Evolutionary conservation across 306 rosid genomes (phyloP), one percentile per base, ranked within the genome.

Genomic region (Senna tora): DNA sequence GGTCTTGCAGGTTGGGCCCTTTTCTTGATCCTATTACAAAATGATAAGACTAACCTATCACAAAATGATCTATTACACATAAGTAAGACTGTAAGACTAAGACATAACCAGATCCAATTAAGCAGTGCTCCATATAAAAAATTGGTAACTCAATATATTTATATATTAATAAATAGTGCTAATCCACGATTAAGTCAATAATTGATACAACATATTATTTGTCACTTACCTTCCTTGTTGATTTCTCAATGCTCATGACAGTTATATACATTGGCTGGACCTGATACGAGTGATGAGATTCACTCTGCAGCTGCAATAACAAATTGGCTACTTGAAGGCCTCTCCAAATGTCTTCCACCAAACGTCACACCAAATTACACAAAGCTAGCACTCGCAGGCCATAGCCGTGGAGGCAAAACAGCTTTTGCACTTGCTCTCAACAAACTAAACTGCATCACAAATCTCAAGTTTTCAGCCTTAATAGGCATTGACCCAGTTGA

Each of bases 401-500:
- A 93, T 55, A 93, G 98, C 54, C 88, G 96, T 1, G 96, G 97
- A 15, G 98, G 93, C 46, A 93, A 93, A 76, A 81, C 91, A 55
- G 86, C 97, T 3, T 93, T 93, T 71, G 96, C 97, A 1, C 71
- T 90, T 11, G 93, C 96, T 30, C 72, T 85, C 11, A 79, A 65
- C 41, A 85, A 84, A 69, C 41, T 80, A 28, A 83, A 77, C 28
- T 34, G 33, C 39, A 71, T 33, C 62, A 80, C 86, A 1, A 65
- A 78, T 54, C 77, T 85, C 15, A 89, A 87, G 56, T 80, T 87
- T 72, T 87, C 96, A 51, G 96, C 94, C 33, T 61, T 90, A 20
- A 83, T 93, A 22, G 98, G 96, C 55, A 81, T 93, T 17, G 97
- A 93, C 63, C 98, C 98, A 2, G 97, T 93, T 28, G 98, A 93